A percentile compares a stretch with the other conserved stretches of the same genome.
Evolutionary conservation across 2,329 filamentous ascomycete species (phyloP).

Genomic region (Aspergillus candidus): DNA sequence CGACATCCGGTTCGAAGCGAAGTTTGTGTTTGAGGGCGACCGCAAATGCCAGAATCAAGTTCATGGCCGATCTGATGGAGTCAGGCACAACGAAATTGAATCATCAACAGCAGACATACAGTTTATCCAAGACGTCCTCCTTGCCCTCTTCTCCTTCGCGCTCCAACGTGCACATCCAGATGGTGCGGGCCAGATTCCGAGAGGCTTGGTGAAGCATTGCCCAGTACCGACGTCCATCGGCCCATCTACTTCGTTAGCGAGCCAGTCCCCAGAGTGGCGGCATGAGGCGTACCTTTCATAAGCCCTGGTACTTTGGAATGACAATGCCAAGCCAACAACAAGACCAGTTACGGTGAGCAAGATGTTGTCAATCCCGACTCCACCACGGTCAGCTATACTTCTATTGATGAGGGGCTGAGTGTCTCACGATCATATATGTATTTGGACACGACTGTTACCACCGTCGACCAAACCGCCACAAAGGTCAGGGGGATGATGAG

Average conservation of each 20-base stretch:
- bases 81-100: constrained; percentile 6
- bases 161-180: constrained; percentile 73
- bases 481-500: constrained; percentile 64
- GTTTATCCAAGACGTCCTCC: constrained; percentile 62
- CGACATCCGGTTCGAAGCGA: constrained; percentile 73
- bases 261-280: too few species aligned
- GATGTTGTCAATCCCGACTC: constrained; percentile 57
- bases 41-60: constrained; percentile 70
- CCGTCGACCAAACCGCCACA: constrained; percentile 59
- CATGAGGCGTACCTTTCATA: constrained; percentile 55
- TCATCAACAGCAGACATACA: constrained; percentile 33
- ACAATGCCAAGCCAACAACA: constrained; percentile 71
- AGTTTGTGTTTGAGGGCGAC: constrained; percentile 73
- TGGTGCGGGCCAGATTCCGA: constrained; percentile 59
- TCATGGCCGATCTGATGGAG: constrained; percentile 54
- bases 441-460: constrained; percentile 54
- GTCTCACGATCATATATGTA: constrained; percentile 37
- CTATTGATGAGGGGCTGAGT: background rate
- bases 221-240: constrained; percentile 60
- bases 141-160: constrained; percentile 54
- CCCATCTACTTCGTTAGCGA: constrained; percentile 36
- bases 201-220: constrained; percentile 50
- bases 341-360: constrained; percentile 74
- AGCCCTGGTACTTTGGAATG: constrained; percentile 69
- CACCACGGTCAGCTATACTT: background rate